Percentiles rank a stretch among this genome's conserved stretches.
phyloP scores from a whole-genome alignment of 192 early-diverging fungal genomes.

The Bifiguratus adelaidae region DNA sequence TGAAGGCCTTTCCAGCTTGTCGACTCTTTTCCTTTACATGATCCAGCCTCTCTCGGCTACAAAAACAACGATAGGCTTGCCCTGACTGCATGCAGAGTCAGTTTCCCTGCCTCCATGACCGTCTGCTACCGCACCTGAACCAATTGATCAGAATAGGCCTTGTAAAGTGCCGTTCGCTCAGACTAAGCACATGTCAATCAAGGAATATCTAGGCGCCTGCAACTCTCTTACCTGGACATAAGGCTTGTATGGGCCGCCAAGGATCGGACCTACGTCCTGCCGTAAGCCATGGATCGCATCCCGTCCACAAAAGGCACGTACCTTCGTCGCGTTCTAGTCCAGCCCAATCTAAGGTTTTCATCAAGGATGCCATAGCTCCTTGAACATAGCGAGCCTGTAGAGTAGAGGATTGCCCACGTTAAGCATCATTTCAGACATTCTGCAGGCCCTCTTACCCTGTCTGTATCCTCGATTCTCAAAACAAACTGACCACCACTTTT shows the following conservation, averaged over 20 bases:
- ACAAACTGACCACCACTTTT: slow-evolving; percentile 65
- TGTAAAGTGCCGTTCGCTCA: slow-evolving; percentile 62
- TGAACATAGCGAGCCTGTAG: slow-evolving; percentile 54
- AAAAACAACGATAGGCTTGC: slow-evolving; percentile 87
- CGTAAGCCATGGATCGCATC: background rate
- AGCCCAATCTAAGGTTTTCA: slow-evolving; percentile 57
- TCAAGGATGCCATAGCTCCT: slow-evolving; percentile 60
- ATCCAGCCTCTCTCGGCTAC: slow-evolving; percentile 56
- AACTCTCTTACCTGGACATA: slow-evolving; percentile 66
- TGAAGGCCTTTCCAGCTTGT: slow-evolving; percentile 39
- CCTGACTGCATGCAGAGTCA: slow-evolving; percentile 22
- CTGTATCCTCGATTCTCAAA: slow-evolving; percentile 92
- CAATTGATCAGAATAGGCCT: slow-evolving; percentile 49
- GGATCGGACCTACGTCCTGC: slow-evolving; percentile 38
- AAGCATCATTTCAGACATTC: too few relatives aligned
- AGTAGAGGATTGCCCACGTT: background rate
- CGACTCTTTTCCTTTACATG: slow-evolving; percentile 38
- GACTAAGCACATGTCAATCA: too few relatives aligned
- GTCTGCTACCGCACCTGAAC: slow-evolving; percentile 30
- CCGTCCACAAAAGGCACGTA: background rate
- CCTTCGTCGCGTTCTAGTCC: slow-evolving; percentile 73
- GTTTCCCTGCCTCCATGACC: too few relatives aligned
- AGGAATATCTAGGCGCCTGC: too few relatives aligned
- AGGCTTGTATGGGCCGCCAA: slow-evolving; percentile 36
- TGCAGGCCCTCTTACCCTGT: slow-evolving; percentile 58